These are phyloP conservation scores for Solanum chilense DNA, from an alignment of 257 asterid genomes.

Conservation along the genomic window DNA sequence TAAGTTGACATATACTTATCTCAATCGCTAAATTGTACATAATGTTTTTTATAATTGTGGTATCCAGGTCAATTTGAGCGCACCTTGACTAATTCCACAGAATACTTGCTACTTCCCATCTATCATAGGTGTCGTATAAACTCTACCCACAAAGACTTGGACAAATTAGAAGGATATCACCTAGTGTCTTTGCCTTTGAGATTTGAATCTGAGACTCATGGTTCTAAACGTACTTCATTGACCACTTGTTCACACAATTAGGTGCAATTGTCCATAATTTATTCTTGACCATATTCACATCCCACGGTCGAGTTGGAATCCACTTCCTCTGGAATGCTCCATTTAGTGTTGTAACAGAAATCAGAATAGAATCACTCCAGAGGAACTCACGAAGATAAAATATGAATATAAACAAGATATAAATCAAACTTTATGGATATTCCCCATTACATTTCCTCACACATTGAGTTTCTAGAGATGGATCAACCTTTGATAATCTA, in stretches of 20 bases:
- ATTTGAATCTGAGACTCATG: background rate
- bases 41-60: background rate
- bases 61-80: background rate
- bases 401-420: no score
- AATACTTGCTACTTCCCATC: background rate
- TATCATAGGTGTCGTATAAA: background rate
- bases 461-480: no score
- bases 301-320: no score
- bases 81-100: background rate
- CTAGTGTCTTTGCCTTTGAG: background rate
- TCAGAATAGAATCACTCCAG: no score
- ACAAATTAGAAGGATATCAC: background rate
- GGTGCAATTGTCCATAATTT: background rate
- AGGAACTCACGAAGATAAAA: no score
- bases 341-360: no score
- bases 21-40: background rate
- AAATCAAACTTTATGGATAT: no score
- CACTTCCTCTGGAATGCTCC: no score
- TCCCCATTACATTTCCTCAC: no score
- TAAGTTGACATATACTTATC: background rate
- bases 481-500: no score
- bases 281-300: no score
- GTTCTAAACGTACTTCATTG: background rate
- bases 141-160: background rate
- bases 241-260: background rate